A percentile compares a stretch with the other conserved stretches of the same genome.
phyloP scores from a whole-genome alignment of 2,329 filamentous ascomycete genomes.

The Dactylellina cionopaga region DNA sequence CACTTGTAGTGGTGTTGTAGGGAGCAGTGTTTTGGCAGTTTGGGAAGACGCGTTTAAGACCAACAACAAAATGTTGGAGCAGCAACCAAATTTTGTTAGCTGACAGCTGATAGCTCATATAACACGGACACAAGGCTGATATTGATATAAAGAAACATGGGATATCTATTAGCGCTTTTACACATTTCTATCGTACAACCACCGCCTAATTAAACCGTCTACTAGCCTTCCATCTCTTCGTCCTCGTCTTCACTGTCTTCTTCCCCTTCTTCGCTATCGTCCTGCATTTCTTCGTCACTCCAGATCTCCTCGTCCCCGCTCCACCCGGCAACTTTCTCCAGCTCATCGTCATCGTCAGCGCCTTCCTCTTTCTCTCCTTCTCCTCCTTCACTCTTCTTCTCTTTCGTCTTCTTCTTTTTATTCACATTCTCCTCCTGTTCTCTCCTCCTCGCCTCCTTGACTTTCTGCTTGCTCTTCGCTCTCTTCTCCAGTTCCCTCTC shows the following conservation, averaged over 20 bases:
- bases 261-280: conserved; percentile 38
- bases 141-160: background rate
- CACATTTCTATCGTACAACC: conserved; percentile 34
- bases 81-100: conserved; percentile 3
- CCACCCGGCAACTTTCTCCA: conserved; percentile 44
- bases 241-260: conserved; percentile 31
- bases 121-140: background rate
- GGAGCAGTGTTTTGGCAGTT: background rate
- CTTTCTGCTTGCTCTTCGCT: conserved; percentile 80
- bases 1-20: background rate
- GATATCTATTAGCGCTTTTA: background rate
- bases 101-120: too few relatives aligned
- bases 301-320: conserved; percentile 52
- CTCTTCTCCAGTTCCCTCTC: conserved; percentile 79
- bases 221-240: conserved; percentile 49
- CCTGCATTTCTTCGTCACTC: conserved; percentile 49
- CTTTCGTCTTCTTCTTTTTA: conserved; percentile 75
- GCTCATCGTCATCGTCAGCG: conserved; percentile 62
- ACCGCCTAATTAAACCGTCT: background rate
- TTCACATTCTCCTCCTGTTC: conserved; percentile 91
- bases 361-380: conserved; percentile 65
- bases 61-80: conserved; percentile 27
- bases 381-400: conserved; percentile 61
- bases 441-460: conserved; percentile 83
- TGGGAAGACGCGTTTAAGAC: conserved; percentile 28